A percentile compares a stretch with the other conserved stretches of the same genome.
phyloP scores from a whole-genome alignment of 2,329 filamentous ascomycete genomes.

The Cladosporium sp. region DNA sequence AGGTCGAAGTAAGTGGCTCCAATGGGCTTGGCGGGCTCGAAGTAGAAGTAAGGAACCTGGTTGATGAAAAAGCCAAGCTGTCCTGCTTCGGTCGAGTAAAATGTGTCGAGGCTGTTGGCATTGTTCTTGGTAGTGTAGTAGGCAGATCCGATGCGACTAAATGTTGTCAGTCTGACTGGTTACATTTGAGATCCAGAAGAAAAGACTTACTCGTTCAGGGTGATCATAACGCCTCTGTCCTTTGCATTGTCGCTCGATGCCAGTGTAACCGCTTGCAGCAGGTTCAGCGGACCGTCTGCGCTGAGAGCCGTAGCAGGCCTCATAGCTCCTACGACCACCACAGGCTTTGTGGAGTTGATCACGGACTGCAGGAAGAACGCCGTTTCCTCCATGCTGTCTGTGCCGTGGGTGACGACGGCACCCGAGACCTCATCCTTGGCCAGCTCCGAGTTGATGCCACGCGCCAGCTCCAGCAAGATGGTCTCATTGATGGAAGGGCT shows the following conservation, averaged over 20 bases:
- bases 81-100: conserved; percentile 52
- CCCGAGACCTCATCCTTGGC: conserved; percentile 38
- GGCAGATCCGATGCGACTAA: conserved; percentile 47
- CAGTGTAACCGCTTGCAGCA: conserved; percentile 54
- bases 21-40: conserved; percentile 44
- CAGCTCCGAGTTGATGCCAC: conserved; percentile 45
- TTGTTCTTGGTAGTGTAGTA: conserved; percentile 58
- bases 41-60: conserved; percentile 56
- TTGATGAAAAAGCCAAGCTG: conserved; percentile 54
- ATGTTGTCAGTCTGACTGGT: background rate
- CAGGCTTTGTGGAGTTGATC: conserved; percentile 51
- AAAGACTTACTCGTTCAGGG: conserved; percentile 47
- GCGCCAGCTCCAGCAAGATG: conserved; percentile 44
- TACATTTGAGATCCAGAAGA: background rate
- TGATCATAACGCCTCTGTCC: conserved; percentile 53
- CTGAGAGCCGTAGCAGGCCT: conserved; percentile 56
- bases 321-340: conserved; percentile 58
- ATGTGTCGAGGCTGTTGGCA: conserved; percentile 58
- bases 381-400: conserved; percentile 59
- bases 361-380: conserved; percentile 58
- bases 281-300: conserved; percentile 58
- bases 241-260: conserved; percentile 42
- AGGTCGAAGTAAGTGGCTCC: conserved; percentile 43
- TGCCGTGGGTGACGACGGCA: conserved; percentile 58
- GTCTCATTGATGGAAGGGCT: conserved; percentile 40